These are phyloP conservation scores for Ogataea corticis DNA, from an alignment of 805 yeast genomes.

Conservation along the genomic window DNA sequence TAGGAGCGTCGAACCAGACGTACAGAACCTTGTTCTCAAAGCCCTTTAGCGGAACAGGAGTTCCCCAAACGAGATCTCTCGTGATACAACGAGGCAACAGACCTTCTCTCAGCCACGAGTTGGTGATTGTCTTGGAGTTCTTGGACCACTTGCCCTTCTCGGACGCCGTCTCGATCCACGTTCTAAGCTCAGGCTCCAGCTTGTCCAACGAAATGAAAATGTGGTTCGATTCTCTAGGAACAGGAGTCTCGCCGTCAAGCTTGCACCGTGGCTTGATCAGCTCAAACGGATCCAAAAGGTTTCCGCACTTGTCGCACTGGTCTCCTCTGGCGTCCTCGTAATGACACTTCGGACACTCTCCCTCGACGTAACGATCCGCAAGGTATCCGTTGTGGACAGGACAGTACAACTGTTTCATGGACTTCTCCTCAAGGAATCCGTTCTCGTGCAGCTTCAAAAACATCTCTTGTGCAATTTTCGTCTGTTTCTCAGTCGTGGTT, in stretches of 20 bases:
- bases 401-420: slow-evolving; percentile 89
- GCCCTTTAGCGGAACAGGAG: slow-evolving; percentile 90
- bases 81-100: slow-evolving; percentile 93
- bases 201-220: slow-evolving; percentile 81
- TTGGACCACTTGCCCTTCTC: slow-evolving; percentile 86
- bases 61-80: slow-evolving; percentile 97
- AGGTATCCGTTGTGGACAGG: slow-evolving; percentile 85
- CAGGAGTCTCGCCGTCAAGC: slow-evolving; percentile 81
- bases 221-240: slow-evolving; percentile 79
- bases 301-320: slow-evolving; percentile 97
- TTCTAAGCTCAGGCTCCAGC: slow-evolving; percentile 70
- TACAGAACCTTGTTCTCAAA: slow-evolving; percentile 88
- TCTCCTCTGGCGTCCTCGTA: slow-evolving; percentile 99
- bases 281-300: slow-evolving; percentile 86
- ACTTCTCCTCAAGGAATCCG: slow-evolving; percentile 79
- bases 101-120: slow-evolving; percentile 93
- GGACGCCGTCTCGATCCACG: slow-evolving; percentile 72
- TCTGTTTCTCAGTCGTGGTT: slow-evolving; percentile 89
- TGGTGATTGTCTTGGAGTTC: slow-evolving; percentile 84
- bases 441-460: slow-evolving; percentile 75
- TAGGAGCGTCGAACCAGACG: slow-evolving; percentile 99
- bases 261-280: slow-evolving; percentile 94
- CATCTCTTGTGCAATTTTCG: slow-evolving; percentile 93
- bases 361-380: slow-evolving; percentile 97
- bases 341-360: slow-evolving; percentile 92